These are phyloP conservation scores for Phytophthora sojae DNA, from an alignment of 352 stramenopile genomes.

Conservation along the genomic window DNA sequence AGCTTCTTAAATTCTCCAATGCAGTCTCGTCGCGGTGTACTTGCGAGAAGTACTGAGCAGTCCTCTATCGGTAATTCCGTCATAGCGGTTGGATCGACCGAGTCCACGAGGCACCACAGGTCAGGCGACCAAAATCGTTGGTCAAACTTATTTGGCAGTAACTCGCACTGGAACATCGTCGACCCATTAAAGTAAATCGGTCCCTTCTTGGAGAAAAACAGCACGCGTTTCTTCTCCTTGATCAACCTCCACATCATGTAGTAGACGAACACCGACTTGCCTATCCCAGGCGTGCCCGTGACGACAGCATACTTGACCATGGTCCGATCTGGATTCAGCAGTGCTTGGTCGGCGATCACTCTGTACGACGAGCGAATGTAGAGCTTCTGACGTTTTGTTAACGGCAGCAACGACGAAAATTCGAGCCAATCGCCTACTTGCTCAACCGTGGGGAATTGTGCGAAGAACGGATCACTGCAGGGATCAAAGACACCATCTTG, in stretches of 20 bases:
- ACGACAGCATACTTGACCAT: constrained; percentile 38
- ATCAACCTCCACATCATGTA: constrained; percentile 52
- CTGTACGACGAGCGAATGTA: constrained; percentile 41
- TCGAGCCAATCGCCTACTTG: constrained; percentile 35
- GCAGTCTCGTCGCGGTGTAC: constrained; percentile 36
- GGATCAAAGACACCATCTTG: constrained; percentile 17
- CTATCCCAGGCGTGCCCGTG: constrained; percentile 35
- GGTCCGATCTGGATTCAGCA: constrained; percentile 24
- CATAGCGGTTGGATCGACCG: constrained; percentile 34
- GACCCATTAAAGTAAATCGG: constrained; percentile 41
- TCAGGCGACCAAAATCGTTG: constrained; percentile 32
- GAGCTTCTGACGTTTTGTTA: constrained; percentile 28
- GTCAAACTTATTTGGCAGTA: constrained; percentile 9
- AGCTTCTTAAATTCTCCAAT: constrained; percentile 49
- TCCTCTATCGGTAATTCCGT: constrained; percentile 34
- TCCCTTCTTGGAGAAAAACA: constrained; percentile 20
- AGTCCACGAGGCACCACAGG: constrained; percentile 47
- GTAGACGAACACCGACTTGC: constrained; percentile 48
- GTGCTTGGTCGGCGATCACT: constrained; percentile 30
- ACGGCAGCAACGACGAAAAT: constrained; percentile 34
- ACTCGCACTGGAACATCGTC: constrained; percentile 16
- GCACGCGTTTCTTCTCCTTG: constrained; percentile 36
- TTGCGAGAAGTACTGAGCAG: constrained; percentile 36
- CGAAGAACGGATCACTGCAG: constrained; percentile 34
- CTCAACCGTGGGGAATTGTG: constrained; percentile 30